Evolutionary conservation across 2,329 filamentous ascomycete species (phyloP).

Genomic region (Parascedosporium putredinis): DNA sequence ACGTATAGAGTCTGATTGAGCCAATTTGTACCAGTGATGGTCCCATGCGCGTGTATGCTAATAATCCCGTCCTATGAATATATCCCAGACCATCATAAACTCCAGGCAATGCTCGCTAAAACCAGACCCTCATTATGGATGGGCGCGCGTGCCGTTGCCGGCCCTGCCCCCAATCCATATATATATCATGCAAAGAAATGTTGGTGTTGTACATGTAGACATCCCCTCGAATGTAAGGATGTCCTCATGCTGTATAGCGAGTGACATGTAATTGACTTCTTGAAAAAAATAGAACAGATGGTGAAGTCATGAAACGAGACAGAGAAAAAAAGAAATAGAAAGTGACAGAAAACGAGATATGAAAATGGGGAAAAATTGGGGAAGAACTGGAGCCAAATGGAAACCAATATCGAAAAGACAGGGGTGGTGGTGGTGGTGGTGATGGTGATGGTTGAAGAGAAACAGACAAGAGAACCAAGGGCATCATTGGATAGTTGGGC

Average conservation of each 20-base stretch:
- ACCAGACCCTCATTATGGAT: background rate
- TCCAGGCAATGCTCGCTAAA: conserved; percentile 7
- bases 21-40: conserved; percentile 4
- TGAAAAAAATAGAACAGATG: conserved; percentile 3
- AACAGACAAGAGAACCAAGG: too few species aligned
- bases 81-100: background rate
- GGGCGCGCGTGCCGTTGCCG: too few species aligned
- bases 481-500: too few species aligned
- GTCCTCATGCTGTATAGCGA: too few species aligned
- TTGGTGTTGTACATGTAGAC: too few species aligned
- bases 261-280: too few species aligned
- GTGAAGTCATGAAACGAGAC: background rate
- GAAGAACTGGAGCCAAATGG: too few species aligned
- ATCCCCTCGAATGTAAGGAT: too few species aligned
- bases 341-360: background rate
- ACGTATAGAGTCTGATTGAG: background rate
- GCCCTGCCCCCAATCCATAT: background rate
- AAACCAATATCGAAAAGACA: too few species aligned
- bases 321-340: conserved; percentile 2
- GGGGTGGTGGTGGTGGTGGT: too few species aligned
- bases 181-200: too few species aligned
- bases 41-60: background rate
- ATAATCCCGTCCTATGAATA: background rate
- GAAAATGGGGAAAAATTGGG: background rate
- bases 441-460: too few species aligned